Percentiles rank a stretch among this genome's conserved stretches.
Conservation (phyloP, 768 basidiomycete genomes). For the Melanogaster broomeanus region DNA sequence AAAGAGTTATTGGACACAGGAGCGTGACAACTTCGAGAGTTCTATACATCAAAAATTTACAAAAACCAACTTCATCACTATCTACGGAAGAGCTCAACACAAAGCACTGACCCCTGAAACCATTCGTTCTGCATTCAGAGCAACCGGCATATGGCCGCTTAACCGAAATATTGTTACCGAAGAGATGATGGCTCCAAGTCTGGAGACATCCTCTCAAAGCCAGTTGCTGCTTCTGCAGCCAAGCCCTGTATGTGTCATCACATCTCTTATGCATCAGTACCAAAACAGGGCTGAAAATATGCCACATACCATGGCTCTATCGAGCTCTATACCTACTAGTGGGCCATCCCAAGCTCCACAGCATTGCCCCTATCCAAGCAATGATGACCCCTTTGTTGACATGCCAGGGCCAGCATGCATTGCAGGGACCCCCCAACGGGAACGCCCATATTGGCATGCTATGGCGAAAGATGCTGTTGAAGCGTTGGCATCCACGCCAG, state of each 20-base stretch:
- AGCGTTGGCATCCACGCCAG: too few relatives aligned
- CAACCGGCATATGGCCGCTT: slow-evolving; percentile 25
- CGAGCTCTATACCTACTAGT: too few relatives aligned
- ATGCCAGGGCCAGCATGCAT: too few relatives aligned
- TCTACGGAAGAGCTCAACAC: slow-evolving; percentile 16
- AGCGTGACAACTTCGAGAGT: neutral
- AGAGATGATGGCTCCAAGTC: slow-evolving; percentile 29
- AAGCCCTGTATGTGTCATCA: neutral
- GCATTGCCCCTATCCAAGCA: too few relatives aligned
- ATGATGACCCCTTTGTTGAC: too few relatives aligned
- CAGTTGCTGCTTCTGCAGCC: slow-evolving; percentile 18
- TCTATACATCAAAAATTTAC: neutral
- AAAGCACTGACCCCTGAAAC: slow-evolving; percentile 23
- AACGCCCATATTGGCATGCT: too few relatives aligned
- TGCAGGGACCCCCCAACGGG: too few relatives aligned
- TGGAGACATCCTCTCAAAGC: slow-evolving; percentile 24
- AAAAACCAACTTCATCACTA: slow-evolving; percentile 4
- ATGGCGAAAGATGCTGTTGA: too few relatives aligned
- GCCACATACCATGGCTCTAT: too few relatives aligned
- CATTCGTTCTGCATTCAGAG: slow-evolving; percentile 30
- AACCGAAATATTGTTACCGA: slow-evolving; percentile 20
- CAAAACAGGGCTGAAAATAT: neutral
- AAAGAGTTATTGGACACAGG: slow-evolving; percentile 29
- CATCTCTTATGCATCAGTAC: neutral
- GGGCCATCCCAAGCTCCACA: too few relatives aligned